These are phyloP conservation scores for Colletotrichum gigasporum DNA, from an alignment of 2,329 filamentous ascomycete genomes.

Conservation along the genomic window DNA sequence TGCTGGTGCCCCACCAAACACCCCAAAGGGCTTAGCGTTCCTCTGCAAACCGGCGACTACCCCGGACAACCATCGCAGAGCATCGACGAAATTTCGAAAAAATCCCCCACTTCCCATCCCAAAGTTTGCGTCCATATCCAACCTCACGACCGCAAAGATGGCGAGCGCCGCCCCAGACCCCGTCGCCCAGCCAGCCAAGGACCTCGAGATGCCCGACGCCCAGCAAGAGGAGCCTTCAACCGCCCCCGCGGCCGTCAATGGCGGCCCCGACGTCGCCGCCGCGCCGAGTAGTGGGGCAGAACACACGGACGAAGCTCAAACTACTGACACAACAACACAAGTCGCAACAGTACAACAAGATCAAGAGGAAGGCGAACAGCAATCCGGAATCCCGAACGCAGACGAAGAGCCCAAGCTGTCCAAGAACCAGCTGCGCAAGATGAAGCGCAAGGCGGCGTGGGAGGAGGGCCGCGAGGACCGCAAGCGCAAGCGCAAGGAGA, in stretches of 20 bases:
- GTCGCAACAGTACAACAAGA: not conserved
- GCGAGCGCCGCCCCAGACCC: slow-evolving; percentile 6
- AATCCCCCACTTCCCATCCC: slow-evolving; percentile 24
- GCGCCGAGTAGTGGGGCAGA: not conserved
- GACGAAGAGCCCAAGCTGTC: slow-evolving; percentile 62
- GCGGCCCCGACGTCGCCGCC: not conserved
- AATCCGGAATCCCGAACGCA: not conserved
- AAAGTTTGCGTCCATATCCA: slow-evolving; percentile 10
- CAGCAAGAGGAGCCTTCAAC: not conserved
- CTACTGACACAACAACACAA: not conserved
- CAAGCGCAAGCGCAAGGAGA: slow-evolving; percentile 63
- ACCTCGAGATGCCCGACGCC: slow-evolving; percentile 3
- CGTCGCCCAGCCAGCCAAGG: not conserved
- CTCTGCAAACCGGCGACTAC: not conserved
- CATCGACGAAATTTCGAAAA: slow-evolving; percentile 29
- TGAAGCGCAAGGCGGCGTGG: slow-evolving; percentile 77
- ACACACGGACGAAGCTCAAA: not conserved
- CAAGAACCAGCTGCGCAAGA: slow-evolving; percentile 87
- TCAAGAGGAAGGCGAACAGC: not conserved
- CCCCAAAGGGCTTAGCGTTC: slow-evolving; percentile 7
- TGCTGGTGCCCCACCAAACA: not conserved
- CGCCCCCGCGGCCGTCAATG: slow-evolving; percentile 1
- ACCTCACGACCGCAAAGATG: slow-evolving; percentile 7
- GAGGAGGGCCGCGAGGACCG: slow-evolving; percentile 74
- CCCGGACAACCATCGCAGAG: slow-evolving; percentile 9